Evolutionary conservation across 2,329 filamentous ascomycete genomes (phyloP).

Genomic region (Xylaria sp.): DNA sequence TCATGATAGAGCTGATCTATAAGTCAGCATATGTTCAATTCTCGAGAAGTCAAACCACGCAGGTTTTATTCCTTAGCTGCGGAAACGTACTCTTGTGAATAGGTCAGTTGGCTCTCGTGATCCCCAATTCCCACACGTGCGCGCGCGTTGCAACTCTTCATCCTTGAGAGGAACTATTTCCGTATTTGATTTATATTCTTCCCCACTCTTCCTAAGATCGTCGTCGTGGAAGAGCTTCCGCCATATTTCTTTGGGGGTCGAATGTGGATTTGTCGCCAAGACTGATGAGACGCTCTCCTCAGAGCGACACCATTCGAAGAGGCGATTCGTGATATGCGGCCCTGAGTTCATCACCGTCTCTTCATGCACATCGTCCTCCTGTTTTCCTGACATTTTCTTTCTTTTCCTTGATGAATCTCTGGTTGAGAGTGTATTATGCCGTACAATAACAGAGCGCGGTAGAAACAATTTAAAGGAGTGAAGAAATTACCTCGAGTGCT

Average conservation of each 20-base stretch:
- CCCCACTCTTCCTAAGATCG: neutral
- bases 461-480: neutral
- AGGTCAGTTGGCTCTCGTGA: conserved; percentile 70
- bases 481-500: neutral
- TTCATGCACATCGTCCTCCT: conserved; percentile 9
- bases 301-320: conserved; percentile 64
- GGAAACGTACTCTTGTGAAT: conserved; percentile 66
- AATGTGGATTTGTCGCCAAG: conserved; percentile 63
- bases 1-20: conserved; percentile 70
- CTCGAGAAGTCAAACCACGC: neutral
- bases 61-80: neutral
- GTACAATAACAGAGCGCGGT: neutral
- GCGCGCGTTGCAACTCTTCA: conserved; percentile 64
- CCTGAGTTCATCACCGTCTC: conserved; percentile 20
- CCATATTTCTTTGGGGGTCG: conserved; percentile 65
- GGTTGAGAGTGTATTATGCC: neutral
- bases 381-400: conserved; percentile 7
- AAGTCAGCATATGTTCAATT: conserved; percentile 9
- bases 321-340: conserved; percentile 56
- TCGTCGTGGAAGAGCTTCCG: conserved; percentile 63
- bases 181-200: conserved; percentile 37
- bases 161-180: conserved; percentile 41
- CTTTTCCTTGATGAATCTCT: neutral
- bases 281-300: conserved; percentile 67
- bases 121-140: conserved; percentile 75